Evolutionary conservation across 106 monocot species (phyloP), one percentile per base, ranked within the genome.

Genomic region (Apostasia ramifera): DNA sequence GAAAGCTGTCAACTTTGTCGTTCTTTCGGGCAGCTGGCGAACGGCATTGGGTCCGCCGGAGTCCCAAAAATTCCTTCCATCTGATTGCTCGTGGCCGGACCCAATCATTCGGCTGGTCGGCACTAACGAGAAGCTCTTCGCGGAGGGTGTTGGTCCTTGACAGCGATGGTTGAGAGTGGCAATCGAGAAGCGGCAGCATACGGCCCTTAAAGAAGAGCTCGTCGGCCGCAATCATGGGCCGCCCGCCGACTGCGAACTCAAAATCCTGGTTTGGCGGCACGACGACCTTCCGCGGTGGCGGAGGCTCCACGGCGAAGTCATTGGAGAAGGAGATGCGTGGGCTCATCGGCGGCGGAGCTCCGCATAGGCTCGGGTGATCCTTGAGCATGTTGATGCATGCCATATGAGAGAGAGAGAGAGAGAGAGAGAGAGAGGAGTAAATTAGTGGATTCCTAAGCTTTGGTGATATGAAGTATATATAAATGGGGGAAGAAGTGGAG

Each of bases 311-410:
- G n/a, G 67, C 73, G 79, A 88, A 88, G 81, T 88, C 88, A 53
- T 73, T 84, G 57, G 88, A 88, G 81, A 88, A 88, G 70, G 88
- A 88, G 79, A 88, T 88, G 59, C 88, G 81, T 7, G 88, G 88
- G 64, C 86, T 70, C 52, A 83, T 78, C 4, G 72, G 67, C 41
- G 59, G 60, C 13, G 66, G 77, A 10, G 67, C 48, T 1, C 42
- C 70, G 39, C 26, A 57, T 13, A 43, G 44, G 12, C 45, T 53
- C 57, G 66, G 73, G 47, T 61, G 69, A 4, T 71, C 76, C 61
- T 79, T 82, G 84, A 79, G 74, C 84, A 84, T 82, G 79, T 88
- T 88, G 66, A 88, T 77, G 82, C 81, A 81, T 48, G 84, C 88
- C 84, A 84, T 84, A 11, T 14, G 41, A 42, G 26, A 12, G 51